Percentiles rank a stretch among this genome's conserved stretches.
phyloP scores from a whole-genome alignment of 768 basidiomycete species.

The Pholiota microspora region DNA sequence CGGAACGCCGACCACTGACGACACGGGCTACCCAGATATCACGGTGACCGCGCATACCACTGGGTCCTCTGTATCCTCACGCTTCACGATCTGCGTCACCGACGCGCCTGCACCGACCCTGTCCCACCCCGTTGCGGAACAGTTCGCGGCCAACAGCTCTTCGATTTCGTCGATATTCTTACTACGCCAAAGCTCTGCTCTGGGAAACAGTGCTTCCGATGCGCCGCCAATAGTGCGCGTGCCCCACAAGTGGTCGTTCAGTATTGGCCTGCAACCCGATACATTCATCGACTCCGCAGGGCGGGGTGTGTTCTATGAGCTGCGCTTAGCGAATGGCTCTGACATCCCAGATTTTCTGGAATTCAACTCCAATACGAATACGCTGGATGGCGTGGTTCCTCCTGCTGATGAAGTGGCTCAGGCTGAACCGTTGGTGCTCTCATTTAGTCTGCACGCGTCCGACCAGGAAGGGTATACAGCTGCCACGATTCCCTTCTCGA shows the following conservation, averaged over 20 bases:
- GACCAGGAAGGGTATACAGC: slow-evolving; percentile 75
- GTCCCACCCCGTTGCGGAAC: slow-evolving; percentile 49
- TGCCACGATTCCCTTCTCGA: slow-evolving; percentile 52
- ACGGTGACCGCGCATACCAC: slow-evolving; percentile 62
- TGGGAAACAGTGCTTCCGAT: slow-evolving; percentile 34
- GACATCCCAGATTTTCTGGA: slow-evolving; percentile 71
- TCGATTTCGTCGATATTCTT: slow-evolving; percentile 78
- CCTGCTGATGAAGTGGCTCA: slow-evolving; percentile 32
- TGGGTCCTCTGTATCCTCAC: slow-evolving; percentile 48
- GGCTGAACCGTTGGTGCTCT: slow-evolving; percentile 41
- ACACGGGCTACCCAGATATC: slow-evolving; percentile 63
- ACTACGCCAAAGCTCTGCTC: slow-evolving; percentile 55
- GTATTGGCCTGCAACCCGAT: slow-evolving; percentile 72
- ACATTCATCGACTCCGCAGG: slow-evolving; percentile 50
- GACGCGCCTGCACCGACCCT: slow-evolving; percentile 51
- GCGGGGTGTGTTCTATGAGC: slow-evolving; percentile 55
- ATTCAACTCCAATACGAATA: slow-evolving; percentile 66
- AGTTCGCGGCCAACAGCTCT: slow-evolving; percentile 58
- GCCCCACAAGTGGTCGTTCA: slow-evolving; percentile 85
- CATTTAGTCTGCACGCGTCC: slow-evolving; percentile 64
- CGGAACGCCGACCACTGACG: slow-evolving; percentile 62
- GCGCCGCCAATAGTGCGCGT: slow-evolving; percentile 60
- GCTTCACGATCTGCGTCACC: slow-evolving; percentile 58
- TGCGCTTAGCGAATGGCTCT: slow-evolving; percentile 64
- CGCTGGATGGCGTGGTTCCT: slow-evolving; percentile 80